Percentiles rank a stretch among this genome's conserved stretches.
Evolutionary conservation across 1,284 basidiomycete species (phyloP).

Genomic region (Fomitopsis betulina): DNA sequence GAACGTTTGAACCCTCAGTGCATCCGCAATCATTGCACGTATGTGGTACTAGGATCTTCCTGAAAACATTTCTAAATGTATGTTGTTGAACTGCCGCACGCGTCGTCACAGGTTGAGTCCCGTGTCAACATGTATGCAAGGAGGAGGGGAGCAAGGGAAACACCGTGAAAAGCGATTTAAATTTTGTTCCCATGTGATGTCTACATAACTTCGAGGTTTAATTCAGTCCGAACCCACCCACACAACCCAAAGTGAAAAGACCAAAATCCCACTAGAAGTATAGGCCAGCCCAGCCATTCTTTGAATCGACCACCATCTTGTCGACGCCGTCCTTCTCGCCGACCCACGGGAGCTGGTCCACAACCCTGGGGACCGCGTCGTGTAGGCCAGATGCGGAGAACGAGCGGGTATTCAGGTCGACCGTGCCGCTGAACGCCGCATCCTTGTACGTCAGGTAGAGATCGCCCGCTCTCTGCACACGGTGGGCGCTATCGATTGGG

Average conservation of each 20-base stretch:
- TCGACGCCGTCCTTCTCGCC: conserved; percentile 45
- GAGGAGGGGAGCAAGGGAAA: no score
- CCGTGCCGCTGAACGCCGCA: conserved; percentile 44
- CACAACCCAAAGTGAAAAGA: no score
- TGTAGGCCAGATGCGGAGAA: conserved; percentile 36
- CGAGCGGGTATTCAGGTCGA: conserved; percentile 41
- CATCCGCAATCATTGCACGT: neutral
- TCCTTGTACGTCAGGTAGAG: conserved; percentile 51
- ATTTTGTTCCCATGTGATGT: no score
- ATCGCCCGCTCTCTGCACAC: conserved; percentile 43
- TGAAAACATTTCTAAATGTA: no score
- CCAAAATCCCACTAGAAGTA: conserved; percentile 32
- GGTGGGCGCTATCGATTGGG: conserved; percentile 43
- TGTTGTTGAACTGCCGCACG: no score
- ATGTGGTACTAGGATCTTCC: no score
- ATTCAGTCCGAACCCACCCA: no score
- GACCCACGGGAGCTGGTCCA: conserved; percentile 40
- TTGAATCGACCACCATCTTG: conserved; percentile 36
- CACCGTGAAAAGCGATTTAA: no score
- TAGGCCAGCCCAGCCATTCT: conserved; percentile 47
- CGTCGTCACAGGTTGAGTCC: no score
- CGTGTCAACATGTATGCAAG: no score
- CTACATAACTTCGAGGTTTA: no score
- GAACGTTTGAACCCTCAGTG: neutral
- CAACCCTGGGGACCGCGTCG: conserved; percentile 18